phyloP scores from a whole-genome alignment of 495 filamentous ascomycete genomes.

The Aspergillus diversus region DNA sequence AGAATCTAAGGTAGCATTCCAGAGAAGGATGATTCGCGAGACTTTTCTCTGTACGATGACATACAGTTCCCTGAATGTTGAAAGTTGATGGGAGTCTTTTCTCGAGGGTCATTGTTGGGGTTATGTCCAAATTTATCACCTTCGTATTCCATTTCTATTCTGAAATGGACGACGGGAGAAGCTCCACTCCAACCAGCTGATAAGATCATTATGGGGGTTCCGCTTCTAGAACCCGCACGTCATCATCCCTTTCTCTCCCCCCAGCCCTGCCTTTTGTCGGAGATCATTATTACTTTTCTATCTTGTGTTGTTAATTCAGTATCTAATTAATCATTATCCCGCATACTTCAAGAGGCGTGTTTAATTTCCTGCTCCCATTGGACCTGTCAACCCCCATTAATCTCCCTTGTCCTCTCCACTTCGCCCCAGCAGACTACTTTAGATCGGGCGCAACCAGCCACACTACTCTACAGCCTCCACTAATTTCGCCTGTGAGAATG shows the following conservation, averaged over 20 bases:
- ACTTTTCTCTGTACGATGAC: constrained; percentile 49
- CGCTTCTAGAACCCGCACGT: too few species aligned
- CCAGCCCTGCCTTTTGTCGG: too few species aligned
- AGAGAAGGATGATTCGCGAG: constrained; percentile 48
- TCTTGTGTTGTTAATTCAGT: too few species aligned
- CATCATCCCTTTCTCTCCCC: too few species aligned
- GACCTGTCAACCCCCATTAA: background rate
- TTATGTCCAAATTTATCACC: too few species aligned
- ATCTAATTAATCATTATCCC: too few species aligned
- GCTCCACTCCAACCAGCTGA: too few species aligned
- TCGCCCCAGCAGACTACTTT: constrained; percentile 8
- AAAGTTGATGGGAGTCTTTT: constrained; percentile 70
- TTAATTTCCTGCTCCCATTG: too few species aligned
- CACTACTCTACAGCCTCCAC: background rate
- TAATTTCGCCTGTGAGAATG: background rate
- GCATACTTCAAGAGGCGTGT: too few species aligned
- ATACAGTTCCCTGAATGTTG: constrained; percentile 58
- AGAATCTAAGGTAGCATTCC: constrained; percentile 39
- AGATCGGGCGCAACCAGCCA: constrained; percentile 1
- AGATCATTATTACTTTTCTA: too few species aligned
- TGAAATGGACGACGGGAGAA: background rate
- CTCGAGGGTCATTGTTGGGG: too few species aligned
- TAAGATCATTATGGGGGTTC: too few species aligned
- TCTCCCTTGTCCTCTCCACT: background rate
- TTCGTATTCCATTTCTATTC: background rate